Conservation (phyloP, 2,329 filamentous ascomycete genomes). For the Alternaria angustiovoidea region DNA sequence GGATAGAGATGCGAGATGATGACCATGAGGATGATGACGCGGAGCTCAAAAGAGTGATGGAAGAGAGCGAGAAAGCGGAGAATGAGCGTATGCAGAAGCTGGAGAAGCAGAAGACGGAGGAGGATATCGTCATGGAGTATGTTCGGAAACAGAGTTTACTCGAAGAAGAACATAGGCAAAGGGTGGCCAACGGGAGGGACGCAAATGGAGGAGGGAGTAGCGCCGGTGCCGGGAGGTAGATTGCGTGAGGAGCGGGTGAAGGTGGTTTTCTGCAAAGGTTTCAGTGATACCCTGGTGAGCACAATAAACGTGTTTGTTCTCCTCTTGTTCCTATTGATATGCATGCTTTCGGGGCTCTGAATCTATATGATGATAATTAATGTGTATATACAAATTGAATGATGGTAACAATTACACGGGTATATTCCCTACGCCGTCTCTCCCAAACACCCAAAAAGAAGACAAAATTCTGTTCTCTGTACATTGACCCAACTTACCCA, state of each 20-base stretch:
- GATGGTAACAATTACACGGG: not conserved
- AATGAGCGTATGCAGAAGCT: slow-evolving; percentile 52
- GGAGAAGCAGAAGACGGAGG: slow-evolving; percentile 63
- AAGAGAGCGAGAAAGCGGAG: slow-evolving; percentile 38
- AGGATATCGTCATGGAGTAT: slow-evolving; percentile 78
- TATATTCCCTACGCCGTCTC: not conserved
- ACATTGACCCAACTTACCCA: not conserved
- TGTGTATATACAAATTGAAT: not conserved
- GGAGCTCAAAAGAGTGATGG: slow-evolving; percentile 36
- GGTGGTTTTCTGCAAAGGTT: not conserved
- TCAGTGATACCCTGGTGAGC: not conserved
- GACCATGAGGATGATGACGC: slow-evolving; percentile 31
- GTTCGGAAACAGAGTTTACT: slow-evolving; percentile 78
- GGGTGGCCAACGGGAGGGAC: slow-evolving; percentile 16
- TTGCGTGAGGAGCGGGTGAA: not conserved
- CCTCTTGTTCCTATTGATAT: not conserved
- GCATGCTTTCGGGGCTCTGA: no score
- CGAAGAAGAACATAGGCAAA: slow-evolving; percentile 59
- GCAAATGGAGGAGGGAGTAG: not conserved
- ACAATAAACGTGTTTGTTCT: not conserved
- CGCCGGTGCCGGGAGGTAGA: not conserved
- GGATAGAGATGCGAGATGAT: not conserved
- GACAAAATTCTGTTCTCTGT: not conserved
- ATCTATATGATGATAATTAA: not conserved
- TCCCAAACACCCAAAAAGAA: not conserved